A percentile compares a stretch with the other conserved stretches of the same genome.
phyloP scores from a whole-genome alignment of 2,329 filamentous ascomycete species.

The Sarocladiaceae sp. region DNA sequence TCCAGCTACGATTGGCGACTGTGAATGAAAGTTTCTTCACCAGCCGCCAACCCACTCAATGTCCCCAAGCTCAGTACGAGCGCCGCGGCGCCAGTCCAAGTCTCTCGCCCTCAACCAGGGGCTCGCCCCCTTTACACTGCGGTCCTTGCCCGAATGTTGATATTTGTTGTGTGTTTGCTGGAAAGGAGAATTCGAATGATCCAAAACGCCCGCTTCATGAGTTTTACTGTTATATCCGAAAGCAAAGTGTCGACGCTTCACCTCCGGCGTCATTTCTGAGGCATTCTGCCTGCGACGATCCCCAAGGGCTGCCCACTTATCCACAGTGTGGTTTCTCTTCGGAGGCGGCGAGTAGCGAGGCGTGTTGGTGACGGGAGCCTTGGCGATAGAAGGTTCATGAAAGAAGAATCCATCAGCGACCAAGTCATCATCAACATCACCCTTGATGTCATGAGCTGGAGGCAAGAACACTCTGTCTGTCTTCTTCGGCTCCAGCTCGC shows the following conservation, averaged over 20 bases:
- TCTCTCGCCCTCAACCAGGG: conserved; percentile 54
- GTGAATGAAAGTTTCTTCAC: conserved; percentile 25
- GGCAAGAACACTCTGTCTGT: conserved; percentile 12
- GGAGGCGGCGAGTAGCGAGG: conserved; percentile 59
- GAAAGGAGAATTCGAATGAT: conserved; percentile 31
- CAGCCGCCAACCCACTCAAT: conserved; percentile 63
- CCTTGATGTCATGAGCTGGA: conserved; percentile 25
- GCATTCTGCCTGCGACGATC: conserved; percentile 66
- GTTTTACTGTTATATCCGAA: conserved; percentile 35
- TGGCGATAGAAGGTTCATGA: conserved; percentile 50
- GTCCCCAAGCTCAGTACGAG: conserved; percentile 63
- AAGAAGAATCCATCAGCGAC: conserved; percentile 68
- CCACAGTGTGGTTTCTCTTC: conserved; percentile 53
- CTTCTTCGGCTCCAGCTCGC: conserved; percentile 17
- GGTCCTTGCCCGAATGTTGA: conserved; percentile 34
- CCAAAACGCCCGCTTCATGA: conserved; percentile 42
- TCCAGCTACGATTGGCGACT: conserved; percentile 56
- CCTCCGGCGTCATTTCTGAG: conserved; percentile 42
- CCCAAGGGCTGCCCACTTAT: conserved; percentile 88
- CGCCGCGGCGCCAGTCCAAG: conserved; percentile 57
- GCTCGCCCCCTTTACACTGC: conserved; percentile 25
- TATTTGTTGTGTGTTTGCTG: conserved; percentile 23
- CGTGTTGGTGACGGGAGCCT: conserved; percentile 28
- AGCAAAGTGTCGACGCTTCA: conserved; percentile 39
- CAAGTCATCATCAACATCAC: conserved; percentile 56